phyloP scores from a whole-genome alignment of 2,329 filamentous ascomycete genomes.

The Scedosporium boydii region DNA sequence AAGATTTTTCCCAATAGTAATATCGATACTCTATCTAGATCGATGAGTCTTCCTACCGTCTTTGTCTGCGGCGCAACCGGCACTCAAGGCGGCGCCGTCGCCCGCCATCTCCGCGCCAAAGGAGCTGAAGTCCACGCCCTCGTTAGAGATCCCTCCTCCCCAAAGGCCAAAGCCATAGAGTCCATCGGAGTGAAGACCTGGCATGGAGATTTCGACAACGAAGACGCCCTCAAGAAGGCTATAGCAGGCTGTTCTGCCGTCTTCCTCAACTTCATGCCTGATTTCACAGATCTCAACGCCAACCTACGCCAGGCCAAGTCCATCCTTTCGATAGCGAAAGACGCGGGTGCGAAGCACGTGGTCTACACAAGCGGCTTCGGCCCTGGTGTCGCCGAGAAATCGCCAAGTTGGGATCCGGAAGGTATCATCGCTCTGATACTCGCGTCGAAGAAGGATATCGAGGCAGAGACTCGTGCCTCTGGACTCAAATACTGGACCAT shows the following conservation, averaged over 20 bases:
- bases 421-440: conserved; percentile 20
- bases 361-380: conserved; percentile 26
- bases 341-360: conserved; percentile 25
- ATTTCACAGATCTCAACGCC: conserved; percentile 18
- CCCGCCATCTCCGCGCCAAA: conserved; percentile 31
- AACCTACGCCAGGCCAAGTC: conserved; percentile 20
- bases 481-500: conserved; percentile 36
- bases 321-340: conserved; percentile 26
- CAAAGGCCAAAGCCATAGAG: conserved; percentile 28
- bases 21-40: not conserved
- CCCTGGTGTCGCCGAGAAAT: conserved; percentile 16
- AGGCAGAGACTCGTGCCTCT: conserved; percentile 23
- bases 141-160: conserved; percentile 33
- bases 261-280: conserved; percentile 26
- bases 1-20: too few relatives aligned
- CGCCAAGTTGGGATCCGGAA: conserved; percentile 17
- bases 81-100: conserved; percentile 42
- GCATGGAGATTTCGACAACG: conserved; percentile 32
- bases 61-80: conserved; percentile 38
- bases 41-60: conserved; percentile 14
- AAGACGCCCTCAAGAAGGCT: conserved; percentile 24
- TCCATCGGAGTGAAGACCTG: conserved; percentile 33
- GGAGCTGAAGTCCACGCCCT: conserved; percentile 35
- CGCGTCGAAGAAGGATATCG: conserved; percentile 30
- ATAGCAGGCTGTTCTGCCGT: conserved; percentile 39